phyloP scores from a whole-genome alignment of 495 filamentous ascomycete genomes.

The Penicillium pancosmium region DNA sequence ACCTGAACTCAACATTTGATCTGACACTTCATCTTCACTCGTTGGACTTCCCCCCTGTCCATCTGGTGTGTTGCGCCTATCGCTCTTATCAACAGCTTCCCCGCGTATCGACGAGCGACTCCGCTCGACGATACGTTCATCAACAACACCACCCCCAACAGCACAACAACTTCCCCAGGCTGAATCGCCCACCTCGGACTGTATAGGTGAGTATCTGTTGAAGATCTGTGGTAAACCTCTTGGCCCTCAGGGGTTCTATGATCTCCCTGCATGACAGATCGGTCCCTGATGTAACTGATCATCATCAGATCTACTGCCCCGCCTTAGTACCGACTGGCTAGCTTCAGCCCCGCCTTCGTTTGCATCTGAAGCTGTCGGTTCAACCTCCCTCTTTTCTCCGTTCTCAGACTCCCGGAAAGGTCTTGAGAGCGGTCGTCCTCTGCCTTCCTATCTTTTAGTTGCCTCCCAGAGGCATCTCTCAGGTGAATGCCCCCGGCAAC shows the following conservation, averaged over 20 bases:
- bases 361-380: constrained; percentile 8
- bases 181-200: background rate
- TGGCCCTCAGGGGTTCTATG: background rate
- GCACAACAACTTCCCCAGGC: background rate
- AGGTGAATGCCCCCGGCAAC: constrained; percentile 53
- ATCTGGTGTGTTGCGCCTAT: constrained; percentile 22
- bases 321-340: background rate
- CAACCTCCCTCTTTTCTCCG: constrained; percentile 22
- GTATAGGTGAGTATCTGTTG: background rate
- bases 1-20: background rate
- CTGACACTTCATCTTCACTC: background rate
- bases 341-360: constrained; percentile 8
- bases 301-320: constrained; percentile 4
- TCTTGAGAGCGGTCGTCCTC: constrained; percentile 39
- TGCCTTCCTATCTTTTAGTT: constrained; percentile 15
- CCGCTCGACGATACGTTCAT: constrained; percentile 28
- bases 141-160: background rate
- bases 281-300: constrained; percentile 7
- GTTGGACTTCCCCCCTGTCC: constrained; percentile 2
- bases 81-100: constrained; percentile 33
- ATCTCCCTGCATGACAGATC: constrained; percentile 1
- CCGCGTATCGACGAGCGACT: constrained; percentile 32
- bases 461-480: constrained; percentile 37
- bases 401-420: constrained; percentile 41
- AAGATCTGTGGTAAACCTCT: background rate